Conservation (phyloP, 148 eudicot genomes). For the Fallopia convolvulus region DNA sequence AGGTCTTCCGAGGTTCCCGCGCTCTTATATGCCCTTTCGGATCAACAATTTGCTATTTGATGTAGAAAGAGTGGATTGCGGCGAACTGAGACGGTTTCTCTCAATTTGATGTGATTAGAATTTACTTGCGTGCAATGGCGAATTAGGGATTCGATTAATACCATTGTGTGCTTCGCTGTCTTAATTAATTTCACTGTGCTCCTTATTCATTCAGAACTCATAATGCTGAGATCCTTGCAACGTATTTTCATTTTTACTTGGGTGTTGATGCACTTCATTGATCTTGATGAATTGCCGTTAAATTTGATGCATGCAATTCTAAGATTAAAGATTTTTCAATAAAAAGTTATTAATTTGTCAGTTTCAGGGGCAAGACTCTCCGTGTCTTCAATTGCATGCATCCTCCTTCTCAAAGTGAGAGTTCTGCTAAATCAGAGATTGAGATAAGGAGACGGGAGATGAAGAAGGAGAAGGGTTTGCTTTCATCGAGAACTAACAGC, state of each 20-base stretch:
- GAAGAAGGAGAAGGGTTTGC: conserved; percentile 63
- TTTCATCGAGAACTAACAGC: conserved; percentile 16
- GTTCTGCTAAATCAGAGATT: not conserved
- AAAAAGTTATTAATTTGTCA: not conserved
- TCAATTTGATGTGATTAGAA: not conserved
- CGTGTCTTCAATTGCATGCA: not conserved
- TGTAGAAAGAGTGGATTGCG: too few relatives aligned
- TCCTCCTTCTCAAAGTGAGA: not conserved
- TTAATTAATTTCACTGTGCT: not conserved
- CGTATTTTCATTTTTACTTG: too few relatives aligned
- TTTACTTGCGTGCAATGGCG: not conserved
- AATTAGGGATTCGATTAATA: not conserved
- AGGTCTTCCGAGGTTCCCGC: too few relatives aligned
- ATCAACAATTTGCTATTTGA: too few relatives aligned
- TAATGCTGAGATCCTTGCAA: too few relatives aligned
- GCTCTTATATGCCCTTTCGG: too few relatives aligned
- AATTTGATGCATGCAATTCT: too few relatives aligned
- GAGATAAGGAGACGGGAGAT: conserved; percentile 13
- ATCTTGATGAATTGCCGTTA: not conserved
- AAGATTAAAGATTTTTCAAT: too few relatives aligned
- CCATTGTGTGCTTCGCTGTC: not conserved
- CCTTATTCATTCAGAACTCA: too few relatives aligned
- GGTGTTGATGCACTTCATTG: too few relatives aligned
- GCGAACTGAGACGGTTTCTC: not conserved
- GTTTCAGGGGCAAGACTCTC: not conserved